These are phyloP conservation scores for Roridomyces roridus DNA, from an alignment of 768 basidiomycete species.

Conservation along the genomic window DNA sequence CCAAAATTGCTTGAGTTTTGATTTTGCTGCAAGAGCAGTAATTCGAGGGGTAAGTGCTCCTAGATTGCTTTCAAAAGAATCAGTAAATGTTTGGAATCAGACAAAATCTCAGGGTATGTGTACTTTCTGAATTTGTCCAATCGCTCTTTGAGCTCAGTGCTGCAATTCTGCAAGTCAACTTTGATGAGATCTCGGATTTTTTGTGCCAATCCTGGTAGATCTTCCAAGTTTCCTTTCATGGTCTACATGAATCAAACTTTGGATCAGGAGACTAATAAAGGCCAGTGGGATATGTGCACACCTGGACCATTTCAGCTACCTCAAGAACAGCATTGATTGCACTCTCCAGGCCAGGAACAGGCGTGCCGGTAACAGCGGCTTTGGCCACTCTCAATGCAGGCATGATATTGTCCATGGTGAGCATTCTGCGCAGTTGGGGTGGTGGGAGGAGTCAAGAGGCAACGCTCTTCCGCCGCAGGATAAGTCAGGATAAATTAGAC, in stretches of 20 bases:
- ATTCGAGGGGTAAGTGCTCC: background rate
- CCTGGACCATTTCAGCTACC: constrained; percentile 3
- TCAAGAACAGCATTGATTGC: constrained; percentile 1
- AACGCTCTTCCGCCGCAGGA: too few relatives aligned
- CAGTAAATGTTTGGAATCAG: background rate
- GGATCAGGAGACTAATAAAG: background rate
- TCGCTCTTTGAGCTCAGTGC: background rate
- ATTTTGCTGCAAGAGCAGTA: background rate
- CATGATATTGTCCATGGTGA: constrained; percentile 3
- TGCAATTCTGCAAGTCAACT: background rate
- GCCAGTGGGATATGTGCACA: too few relatives aligned
- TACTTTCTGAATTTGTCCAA: background rate
- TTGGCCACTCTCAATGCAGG: background rate
- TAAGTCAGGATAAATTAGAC: too few relatives aligned
- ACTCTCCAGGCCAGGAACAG: constrained; percentile 1
- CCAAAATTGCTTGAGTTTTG: background rate
- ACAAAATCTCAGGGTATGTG: background rate
- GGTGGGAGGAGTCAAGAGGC: too few relatives aligned
- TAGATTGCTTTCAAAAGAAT: background rate
- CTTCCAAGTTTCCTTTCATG: background rate
- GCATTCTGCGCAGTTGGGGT: too few relatives aligned
- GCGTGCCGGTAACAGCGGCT: background rate
- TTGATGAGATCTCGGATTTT: background rate
- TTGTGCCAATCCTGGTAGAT: background rate
- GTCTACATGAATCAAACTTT: background rate